Conservation (phyloP, 257 asterid genomes). For the Nicotiana paniculata region DNA sequence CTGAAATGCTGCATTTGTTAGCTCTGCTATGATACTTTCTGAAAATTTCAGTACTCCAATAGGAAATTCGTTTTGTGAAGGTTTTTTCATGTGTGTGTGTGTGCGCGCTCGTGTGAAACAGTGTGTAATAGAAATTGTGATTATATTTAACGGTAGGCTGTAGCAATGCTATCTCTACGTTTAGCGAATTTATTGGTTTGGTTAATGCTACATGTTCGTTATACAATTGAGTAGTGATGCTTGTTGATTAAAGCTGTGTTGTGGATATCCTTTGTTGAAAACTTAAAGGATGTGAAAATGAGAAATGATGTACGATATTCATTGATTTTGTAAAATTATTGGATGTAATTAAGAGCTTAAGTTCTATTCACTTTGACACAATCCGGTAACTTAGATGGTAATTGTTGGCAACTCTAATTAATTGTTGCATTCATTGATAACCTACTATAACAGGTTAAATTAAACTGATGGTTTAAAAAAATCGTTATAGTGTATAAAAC, state of each 20-base stretch:
- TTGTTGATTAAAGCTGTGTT: background rate
- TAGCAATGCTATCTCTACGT: background rate
- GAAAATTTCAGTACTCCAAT: background rate
- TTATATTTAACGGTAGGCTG: background rate
- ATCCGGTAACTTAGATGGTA: too few species aligned
- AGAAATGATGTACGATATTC: background rate
- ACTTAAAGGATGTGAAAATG: background rate
- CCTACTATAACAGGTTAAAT: too few species aligned
- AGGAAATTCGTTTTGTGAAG: background rate
- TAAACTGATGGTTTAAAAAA: too few species aligned
- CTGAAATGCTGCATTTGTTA: too few species aligned
- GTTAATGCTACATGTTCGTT: background rate
- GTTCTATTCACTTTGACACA: too few species aligned
- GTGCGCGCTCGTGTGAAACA: too few species aligned
- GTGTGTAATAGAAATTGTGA: background rate
- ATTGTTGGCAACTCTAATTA: too few species aligned
- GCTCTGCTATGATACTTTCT: background rate
- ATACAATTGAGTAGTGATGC: background rate
- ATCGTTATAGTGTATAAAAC: too few species aligned
- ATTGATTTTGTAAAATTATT: background rate
- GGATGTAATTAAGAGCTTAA: background rate
- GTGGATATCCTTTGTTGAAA: background rate
- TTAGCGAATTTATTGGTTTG: background rate
- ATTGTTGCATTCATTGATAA: too few species aligned
- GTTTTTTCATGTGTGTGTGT: background rate